Evolutionary conservation across 2,329 filamentous ascomycete species (phyloP).

Genomic region (Paecilomyces niveus): DNA sequence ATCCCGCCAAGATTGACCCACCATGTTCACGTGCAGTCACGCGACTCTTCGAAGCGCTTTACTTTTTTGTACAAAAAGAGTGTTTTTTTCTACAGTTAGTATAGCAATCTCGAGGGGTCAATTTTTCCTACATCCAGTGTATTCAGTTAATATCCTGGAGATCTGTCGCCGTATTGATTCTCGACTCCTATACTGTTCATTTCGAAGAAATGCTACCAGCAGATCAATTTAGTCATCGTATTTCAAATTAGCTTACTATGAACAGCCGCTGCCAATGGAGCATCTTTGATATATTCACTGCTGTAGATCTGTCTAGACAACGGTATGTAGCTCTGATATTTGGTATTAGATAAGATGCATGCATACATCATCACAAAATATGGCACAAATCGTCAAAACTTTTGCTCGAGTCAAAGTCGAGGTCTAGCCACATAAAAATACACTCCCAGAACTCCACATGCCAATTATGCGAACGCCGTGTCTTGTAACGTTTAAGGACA

Average conservation of each 20-base stretch:
- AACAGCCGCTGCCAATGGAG: background rate
- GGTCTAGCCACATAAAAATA: background rate
- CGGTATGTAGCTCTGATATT: background rate
- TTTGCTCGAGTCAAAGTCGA: background rate
- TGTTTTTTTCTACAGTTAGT: background rate
- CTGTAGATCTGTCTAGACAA: background rate
- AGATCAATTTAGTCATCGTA: background rate
- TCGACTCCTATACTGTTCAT: too few relatives aligned
- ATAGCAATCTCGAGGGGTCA: too few relatives aligned
- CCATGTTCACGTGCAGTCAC: background rate
- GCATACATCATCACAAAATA: background rate
- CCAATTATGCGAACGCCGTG: slow-evolving; percentile 2
- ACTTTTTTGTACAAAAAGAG: background rate
- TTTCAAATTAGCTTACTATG: background rate
- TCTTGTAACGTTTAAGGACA: background rate
- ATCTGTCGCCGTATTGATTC: too few relatives aligned
- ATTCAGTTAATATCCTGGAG: too few relatives aligned
- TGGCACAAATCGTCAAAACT: background rate
- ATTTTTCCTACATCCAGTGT: too few relatives aligned
- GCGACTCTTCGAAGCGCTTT: background rate
- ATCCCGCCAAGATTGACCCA: background rate
- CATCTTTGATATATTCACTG: background rate
- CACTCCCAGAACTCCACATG: slow-evolving; percentile 1
- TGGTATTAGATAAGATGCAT: background rate
- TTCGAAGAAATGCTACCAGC: too few relatives aligned